Conservation (phyloP, 2,329 filamentous ascomycete species). For the Pleurostoma richardsiae region DNA sequence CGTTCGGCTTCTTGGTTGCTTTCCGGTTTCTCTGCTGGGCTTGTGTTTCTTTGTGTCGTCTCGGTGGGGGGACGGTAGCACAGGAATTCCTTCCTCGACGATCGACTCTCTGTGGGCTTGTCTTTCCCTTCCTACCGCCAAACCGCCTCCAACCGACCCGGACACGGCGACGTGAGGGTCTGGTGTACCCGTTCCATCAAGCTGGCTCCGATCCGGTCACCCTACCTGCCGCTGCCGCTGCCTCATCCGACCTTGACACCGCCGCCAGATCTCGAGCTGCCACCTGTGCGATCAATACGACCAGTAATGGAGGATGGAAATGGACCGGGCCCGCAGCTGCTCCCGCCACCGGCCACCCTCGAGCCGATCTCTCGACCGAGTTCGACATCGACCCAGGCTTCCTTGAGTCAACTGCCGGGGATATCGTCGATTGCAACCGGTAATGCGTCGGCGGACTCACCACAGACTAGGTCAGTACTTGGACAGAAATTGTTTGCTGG, state of each 20-base stretch:
- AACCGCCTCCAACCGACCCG: too few relatives aligned
- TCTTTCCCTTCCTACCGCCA: too few relatives aligned
- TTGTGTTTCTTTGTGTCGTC: too few relatives aligned
- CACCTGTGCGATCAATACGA: slow-evolving; percentile 19
- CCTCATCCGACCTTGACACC: slow-evolving; percentile 11
- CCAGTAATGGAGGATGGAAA: slow-evolving; percentile 40
- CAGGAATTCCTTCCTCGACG: too few relatives aligned
- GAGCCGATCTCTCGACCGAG: slow-evolving; percentile 46
- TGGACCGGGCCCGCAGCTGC: slow-evolving; percentile 21
- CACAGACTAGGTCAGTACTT: slow-evolving; percentile 41
- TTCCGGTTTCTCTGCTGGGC: too few relatives aligned
- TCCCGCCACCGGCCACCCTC: slow-evolving; percentile 29
- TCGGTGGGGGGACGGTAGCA: too few relatives aligned
- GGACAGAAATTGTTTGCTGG: too few relatives aligned
- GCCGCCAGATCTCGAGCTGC: slow-evolving; percentile 15
- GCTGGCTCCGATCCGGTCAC: slow-evolving; percentile 17
- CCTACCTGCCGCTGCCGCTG: slow-evolving; percentile 9
- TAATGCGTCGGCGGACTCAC: slow-evolving; percentile 27
- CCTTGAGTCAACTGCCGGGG: slow-evolving; percentile 39
- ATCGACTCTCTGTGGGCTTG: too few relatives aligned
- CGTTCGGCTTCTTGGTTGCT: too few relatives aligned
- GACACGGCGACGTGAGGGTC: too few relatives aligned
- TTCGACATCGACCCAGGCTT: slow-evolving; percentile 41
- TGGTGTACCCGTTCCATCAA: slow-evolving; percentile 10
- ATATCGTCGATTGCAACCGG: slow-evolving; percentile 39